Base-by-base conservation (phyloP, 2,329 filamentous ascomycete species). In the Pestalotiopsis sp. region DNA sequence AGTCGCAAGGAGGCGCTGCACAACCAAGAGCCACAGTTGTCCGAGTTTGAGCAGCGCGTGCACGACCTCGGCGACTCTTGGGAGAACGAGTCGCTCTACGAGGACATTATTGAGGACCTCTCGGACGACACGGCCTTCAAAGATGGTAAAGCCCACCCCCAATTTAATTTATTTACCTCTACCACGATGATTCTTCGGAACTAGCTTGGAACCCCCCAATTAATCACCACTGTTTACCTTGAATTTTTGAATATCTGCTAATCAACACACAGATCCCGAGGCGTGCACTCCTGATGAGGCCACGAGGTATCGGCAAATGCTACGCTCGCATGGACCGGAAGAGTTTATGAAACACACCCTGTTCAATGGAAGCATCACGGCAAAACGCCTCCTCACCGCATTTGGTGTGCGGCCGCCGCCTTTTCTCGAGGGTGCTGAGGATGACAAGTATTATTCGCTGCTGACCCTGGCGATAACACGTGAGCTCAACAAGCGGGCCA, bases 371-470 rank as follows among this genome's bases (percentile, higher is more conserved):
- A 85, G 85, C 65, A 90, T 96, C 78, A 91, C 91, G 23, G 92
- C 92, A 67, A 94, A 92, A 81, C 95, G 93, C 80, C 85, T 98
- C 38, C 90, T 95, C 77, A 94, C 93, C 9, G 95, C 94, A 14
- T 98, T 98, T 83, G 91, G 91, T 69, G 89, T 97, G 73, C 85
- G 88, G 52, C 89, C 93, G 58, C 93, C 93, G 2, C 80, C 84
- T 49, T 94, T 94, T 76, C 87, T 97, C 14, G 90, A 94, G 41
- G 91, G 90, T 52, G 83, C 85, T 45, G 83, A 86, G n/a, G 94
- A 97, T 77, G 89, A 93, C 66, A 86, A 88, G 39, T 96, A 93
- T 79, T 92, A 92, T 78, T 85, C 87, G 69, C 83, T 97, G 66
- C 85, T 98, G 31, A 91, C 91, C 60, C 85, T 94, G 39, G 93